phyloP scores from a whole-genome alignment of 371 early-diverging fungal species.

The Nematocida major region DNA sequence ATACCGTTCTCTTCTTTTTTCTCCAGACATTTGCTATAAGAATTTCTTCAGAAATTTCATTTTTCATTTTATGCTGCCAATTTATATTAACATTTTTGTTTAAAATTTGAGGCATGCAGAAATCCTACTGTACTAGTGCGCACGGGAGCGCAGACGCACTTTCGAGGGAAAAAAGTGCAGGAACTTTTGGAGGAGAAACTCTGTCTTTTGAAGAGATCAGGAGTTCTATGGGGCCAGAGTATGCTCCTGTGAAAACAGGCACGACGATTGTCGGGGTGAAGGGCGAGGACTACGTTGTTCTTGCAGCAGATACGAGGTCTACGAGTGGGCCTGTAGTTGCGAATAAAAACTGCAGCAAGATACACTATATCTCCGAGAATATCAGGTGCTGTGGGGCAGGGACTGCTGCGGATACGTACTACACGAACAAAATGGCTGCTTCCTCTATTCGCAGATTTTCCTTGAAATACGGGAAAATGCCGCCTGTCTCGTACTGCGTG shows the following conservation, averaged over 20 bases:
- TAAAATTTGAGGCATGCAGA: too few relatives aligned
- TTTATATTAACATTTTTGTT: neutral
- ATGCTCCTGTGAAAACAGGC: constrained; percentile 73
- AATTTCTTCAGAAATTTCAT: neutral
- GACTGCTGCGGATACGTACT: constrained; percentile 95
- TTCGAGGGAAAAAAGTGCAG: too few relatives aligned
- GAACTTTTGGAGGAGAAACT: too few relatives aligned
- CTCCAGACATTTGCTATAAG: constrained; percentile 14
- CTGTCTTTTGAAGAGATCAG: neutral
- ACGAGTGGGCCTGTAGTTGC: constrained; percentile 93
- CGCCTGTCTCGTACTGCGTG: constrained; percentile 83
- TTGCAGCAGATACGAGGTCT: constrained; percentile 97
- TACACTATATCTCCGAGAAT: constrained; percentile 92
- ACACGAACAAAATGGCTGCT: constrained; percentile 81
- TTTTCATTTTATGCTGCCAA: neutral
- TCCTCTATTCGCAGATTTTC: constrained; percentile 83
- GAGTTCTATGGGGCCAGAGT: neutral
- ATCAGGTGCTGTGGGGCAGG: constrained; percentile 99
- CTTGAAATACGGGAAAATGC: constrained; percentile 75
- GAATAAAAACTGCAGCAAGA: constrained; percentile 97
- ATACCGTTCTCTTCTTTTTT: constrained; percentile 4
- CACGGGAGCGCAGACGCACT: too few relatives aligned
- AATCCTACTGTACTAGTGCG: neutral
- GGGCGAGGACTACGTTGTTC: constrained; percentile 73
- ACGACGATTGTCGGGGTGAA: constrained; percentile 75